phyloP scores from a whole-genome alignment of 805 yeast genomes.

The Metschnikowia vanudenii region DNA sequence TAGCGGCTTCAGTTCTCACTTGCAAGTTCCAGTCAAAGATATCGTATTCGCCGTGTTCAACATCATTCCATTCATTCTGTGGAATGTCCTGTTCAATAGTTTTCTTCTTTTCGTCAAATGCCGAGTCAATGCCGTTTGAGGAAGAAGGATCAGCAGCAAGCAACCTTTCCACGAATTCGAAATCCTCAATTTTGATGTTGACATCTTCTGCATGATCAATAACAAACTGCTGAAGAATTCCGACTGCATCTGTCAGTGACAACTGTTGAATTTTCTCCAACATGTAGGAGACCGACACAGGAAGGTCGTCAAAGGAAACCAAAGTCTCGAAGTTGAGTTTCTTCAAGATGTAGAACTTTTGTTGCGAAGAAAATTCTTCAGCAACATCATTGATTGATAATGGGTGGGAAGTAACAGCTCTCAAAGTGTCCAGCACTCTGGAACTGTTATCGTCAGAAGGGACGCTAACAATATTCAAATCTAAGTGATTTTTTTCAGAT shows the following conservation, averaged over 20 bases:
- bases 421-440: slow-evolving; percentile 12
- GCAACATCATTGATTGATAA: slow-evolving; percentile 28
- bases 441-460: slow-evolving; percentile 4
- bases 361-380: slow-evolving; percentile 22
- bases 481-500: background rate
- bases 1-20: slow-evolving; percentile 36
- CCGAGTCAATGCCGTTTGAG: too few species aligned
- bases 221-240: slow-evolving; percentile 39
- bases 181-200: slow-evolving; percentile 42
- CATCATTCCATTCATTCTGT: slow-evolving; percentile 4
- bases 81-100: background rate
- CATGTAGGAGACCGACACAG: slow-evolving; percentile 37
- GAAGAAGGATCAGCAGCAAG: slow-evolving; percentile 9
- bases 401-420: slow-evolving; percentile 26
- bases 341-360: slow-evolving; percentile 29
- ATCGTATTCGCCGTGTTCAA: background rate
- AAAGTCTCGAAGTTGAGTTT: slow-evolving; percentile 29
- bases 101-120: background rate
- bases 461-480: too few species aligned
- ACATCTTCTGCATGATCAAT: slow-evolving; percentile 47
- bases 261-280: slow-evolving; percentile 37
- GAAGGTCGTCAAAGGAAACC: slow-evolving; percentile 31
- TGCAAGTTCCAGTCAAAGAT: slow-evolving; percentile 36
- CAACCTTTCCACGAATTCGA: slow-evolving; percentile 29
- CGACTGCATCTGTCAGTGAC: slow-evolving; percentile 38